Evolutionary conservation across 768 basidiomycete species (phyloP), one percentile per base, ranked within the genome.

Genomic region (Tulasnella sp.): DNA sequence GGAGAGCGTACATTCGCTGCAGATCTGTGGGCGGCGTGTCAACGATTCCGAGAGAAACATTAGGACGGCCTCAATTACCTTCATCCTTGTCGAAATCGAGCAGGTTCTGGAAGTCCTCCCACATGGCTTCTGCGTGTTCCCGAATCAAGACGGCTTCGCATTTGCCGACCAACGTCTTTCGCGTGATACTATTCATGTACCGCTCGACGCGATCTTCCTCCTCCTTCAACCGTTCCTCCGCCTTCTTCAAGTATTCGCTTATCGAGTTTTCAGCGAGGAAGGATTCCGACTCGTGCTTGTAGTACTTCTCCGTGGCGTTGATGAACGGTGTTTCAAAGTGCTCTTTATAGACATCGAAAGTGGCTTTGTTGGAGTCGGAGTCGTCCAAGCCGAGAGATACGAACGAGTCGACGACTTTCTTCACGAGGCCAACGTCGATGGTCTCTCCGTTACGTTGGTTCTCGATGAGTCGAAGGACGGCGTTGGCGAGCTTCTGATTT

Each of bases 161-260:
- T 69, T 78, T 81, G 39, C 76, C 76, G 68, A 84, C 79, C 63
- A 83, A 81, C 44, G 87, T 84, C 79, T 93, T 94, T 77, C 92
- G 87, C 22, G 96, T 97, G 73, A 88, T 88, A 7, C 90, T 89
- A 80, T 96, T 90, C 62, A 99, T 84, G 80, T 97, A 98, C 67
- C 93, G 86, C 78, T 97, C 95, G 26, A 98, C 94, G 29, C 96
- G 88, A 78, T 95, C 92, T 80, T 96, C 94, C 77, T 99, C 96
- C 80, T 99, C 95, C 72, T 88, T 87, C 72, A 99, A 81, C 62
- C 96, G 87, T 77, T 92, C 91, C 78, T 97, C 96, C 0, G 94
- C 95, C 80, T 92, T 95, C 82, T 89, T 94, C 79, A 99, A 83
- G 80, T 98, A 99, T 78, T 98, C 96, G 14, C 93, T 91, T 66